Evolutionary conservation across 2,329 filamentous ascomycete species (phyloP).

Genomic region (Cyphellophora attinorum): DNA sequence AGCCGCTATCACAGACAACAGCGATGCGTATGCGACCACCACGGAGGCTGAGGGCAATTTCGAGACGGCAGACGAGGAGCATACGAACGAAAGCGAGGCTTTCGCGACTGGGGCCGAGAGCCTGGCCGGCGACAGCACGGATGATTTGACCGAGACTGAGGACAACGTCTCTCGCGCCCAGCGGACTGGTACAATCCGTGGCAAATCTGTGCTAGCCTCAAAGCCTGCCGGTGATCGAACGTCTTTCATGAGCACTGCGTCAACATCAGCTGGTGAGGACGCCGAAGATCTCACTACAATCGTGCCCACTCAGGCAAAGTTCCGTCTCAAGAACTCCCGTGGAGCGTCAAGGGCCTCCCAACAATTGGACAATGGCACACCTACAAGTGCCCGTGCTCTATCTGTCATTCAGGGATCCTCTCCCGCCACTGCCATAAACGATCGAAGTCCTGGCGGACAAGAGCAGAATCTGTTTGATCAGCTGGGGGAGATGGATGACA

Average conservation of each 20-base stretch:
- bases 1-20: slow-evolving; percentile 38
- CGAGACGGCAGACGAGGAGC: slow-evolving; percentile 68
- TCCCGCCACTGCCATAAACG: slow-evolving; percentile 42
- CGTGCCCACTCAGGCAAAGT: slow-evolving; percentile 54
- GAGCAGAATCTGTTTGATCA: slow-evolving; percentile 84
- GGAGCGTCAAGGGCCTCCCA: slow-evolving; percentile 51
- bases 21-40: slow-evolving; percentile 69
- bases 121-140: slow-evolving; percentile 59
- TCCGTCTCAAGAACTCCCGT: slow-evolving; percentile 62
- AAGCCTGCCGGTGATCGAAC: slow-evolving; percentile 46
- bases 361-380: slow-evolving; percentile 34
- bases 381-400: slow-evolving; percentile 27
- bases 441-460: slow-evolving; percentile 35
- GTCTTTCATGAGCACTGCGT: slow-evolving; percentile 80
- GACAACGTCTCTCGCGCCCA: slow-evolving; percentile 29
- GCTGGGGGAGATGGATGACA: slow-evolving; percentile 66
- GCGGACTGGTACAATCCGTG: slow-evolving; percentile 25
- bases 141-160: slow-evolving; percentile 82
- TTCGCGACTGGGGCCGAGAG: slow-evolving; percentile 89
- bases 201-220: slow-evolving; percentile 28
- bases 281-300: slow-evolving; percentile 57
- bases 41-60: slow-evolving; percentile 63
- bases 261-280: slow-evolving; percentile 70
- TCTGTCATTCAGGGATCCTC: slow-evolving; percentile 36
- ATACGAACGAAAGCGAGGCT: slow-evolving; percentile 76